These are phyloP conservation scores for Solanum hybrid DNA, from an alignment of 305 asterid genomes.

Conservation along the genomic window DNA sequence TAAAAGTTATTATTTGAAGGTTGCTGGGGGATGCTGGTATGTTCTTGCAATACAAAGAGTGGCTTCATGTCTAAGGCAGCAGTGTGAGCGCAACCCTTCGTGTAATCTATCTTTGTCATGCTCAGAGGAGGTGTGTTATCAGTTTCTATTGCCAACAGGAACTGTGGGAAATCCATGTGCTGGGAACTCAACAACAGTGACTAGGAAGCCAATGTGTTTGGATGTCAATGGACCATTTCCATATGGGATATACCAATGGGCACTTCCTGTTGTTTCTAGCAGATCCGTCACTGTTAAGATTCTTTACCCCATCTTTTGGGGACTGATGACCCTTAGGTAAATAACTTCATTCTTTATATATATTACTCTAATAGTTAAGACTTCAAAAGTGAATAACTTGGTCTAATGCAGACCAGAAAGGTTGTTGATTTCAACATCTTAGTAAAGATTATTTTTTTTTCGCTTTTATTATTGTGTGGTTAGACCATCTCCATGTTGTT, in stretches of 20 bases:
- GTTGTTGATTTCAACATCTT: not conserved
- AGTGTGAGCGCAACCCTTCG: constrained; percentile 26
- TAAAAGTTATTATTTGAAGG: constrained; percentile 25
- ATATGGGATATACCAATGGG: constrained; percentile 78
- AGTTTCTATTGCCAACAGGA: constrained; percentile 41
- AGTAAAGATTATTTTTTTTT: not conserved
- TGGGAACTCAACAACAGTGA: constrained; percentile 37
- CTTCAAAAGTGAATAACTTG: not conserved
- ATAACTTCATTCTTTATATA: not conserved
- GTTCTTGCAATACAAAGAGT: constrained; percentile 81
- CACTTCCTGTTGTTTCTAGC: constrained; percentile 89
- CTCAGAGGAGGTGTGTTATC: constrained; percentile 74
- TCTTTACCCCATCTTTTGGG: constrained; percentile 93
- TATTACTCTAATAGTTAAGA: not conserved
- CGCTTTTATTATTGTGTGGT: not conserved
- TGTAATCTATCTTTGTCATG: constrained; percentile 61
- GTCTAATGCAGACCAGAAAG: not conserved
- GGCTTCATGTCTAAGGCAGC: constrained; percentile 67
- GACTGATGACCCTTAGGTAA: constrained; percentile 85
- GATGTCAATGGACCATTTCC: constrained; percentile 73
- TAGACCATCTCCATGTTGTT: not conserved
- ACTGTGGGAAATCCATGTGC: constrained; percentile 49
- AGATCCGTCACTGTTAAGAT: constrained; percentile 56
- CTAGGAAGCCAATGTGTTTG: constrained; percentile 46
- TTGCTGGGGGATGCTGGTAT: constrained; percentile 96